A percentile compares a stretch with the other conserved stretches of the same genome.
Conservation (phyloP, 306 rosid genomes). For the Medicago arabica region DNA sequence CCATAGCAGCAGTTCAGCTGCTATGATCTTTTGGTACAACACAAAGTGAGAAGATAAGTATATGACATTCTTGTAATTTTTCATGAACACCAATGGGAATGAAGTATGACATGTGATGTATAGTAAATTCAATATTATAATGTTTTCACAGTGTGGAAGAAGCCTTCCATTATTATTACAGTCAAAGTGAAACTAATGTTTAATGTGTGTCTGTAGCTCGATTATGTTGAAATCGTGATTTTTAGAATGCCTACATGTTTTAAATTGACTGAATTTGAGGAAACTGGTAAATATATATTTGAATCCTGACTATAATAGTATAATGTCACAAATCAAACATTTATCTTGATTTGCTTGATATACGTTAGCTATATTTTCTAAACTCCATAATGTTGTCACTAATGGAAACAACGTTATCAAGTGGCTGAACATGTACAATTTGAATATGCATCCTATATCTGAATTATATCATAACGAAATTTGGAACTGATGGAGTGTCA, state of each 20-base stretch:
- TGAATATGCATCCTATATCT: no score
- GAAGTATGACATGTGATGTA: constrained; percentile 39
- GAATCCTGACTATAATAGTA: neutral
- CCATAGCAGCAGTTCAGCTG: constrained; percentile 89
- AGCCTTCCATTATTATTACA: neutral
- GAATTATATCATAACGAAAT: no score
- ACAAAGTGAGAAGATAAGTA: constrained; percentile 21
- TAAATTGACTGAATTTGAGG: neutral
- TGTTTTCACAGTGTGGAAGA: constrained; percentile 31
- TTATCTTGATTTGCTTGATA: neutral
- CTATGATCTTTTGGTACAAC: constrained; percentile 45
- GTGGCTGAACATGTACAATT: no score
- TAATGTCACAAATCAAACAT: neutral
- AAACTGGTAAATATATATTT: neutral
- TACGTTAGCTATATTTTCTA: neutral
- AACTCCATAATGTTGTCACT: neutral
- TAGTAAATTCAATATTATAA: constrained; percentile 31
- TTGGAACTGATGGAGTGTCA: neutral
- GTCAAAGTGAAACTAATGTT: neutral
- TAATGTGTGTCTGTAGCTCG: neutral
- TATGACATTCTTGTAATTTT: constrained; percentile 40
- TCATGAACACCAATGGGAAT: constrained; percentile 19
- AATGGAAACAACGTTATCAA: no score
- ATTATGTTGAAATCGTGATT: constrained; percentile 2
- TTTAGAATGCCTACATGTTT: neutral